Percentiles rank a stretch among this genome's conserved stretches.
Evolutionary conservation across 805 yeast genomes (phyloP).

Genomic region (Candida tammaniensis): DNA sequence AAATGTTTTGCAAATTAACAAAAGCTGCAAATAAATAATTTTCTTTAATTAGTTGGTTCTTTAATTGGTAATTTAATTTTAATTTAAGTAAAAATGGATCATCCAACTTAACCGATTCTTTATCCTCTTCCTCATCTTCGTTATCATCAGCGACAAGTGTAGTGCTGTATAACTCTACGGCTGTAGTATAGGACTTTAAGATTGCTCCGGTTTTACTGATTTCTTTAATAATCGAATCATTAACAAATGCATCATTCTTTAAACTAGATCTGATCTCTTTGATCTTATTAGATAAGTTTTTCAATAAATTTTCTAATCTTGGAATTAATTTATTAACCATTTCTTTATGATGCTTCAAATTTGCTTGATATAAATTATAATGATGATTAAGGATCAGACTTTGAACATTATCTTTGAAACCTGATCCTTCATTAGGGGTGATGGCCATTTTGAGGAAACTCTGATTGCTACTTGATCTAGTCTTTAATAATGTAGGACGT

Average conservation of each 20-base stretch:
- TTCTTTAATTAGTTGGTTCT: constrained; percentile 39
- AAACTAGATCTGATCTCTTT: constrained; percentile 40
- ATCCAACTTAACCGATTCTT: constrained; percentile 25
- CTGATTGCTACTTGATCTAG: constrained; percentile 18
- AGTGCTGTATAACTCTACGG: constrained; percentile 35
- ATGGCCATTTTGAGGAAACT: constrained; percentile 2
- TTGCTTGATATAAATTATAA: constrained; percentile 23
- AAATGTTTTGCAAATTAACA: constrained; percentile 39
- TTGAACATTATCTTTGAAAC: constrained; percentile 15
- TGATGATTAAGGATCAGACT: constrained; percentile 36
- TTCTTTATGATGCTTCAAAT: constrained; percentile 30
- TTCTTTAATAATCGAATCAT: constrained; percentile 32
- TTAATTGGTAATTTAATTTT: constrained; percentile 37
- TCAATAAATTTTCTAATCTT: constrained; percentile 32
- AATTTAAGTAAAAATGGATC: constrained; percentile 43
- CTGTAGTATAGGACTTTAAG: constrained; percentile 30
- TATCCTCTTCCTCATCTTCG: constrained; percentile 17
- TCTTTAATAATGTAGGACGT: constrained; percentile 23
- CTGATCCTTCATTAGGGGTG: background rate
- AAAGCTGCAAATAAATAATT: constrained; percentile 42
- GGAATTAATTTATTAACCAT: constrained; percentile 32
- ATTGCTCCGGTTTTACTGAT: constrained; percentile 61
- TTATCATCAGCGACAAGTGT: constrained; percentile 19
- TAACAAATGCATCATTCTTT: constrained; percentile 41
- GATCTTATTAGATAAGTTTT: constrained; percentile 35